Evolutionary conservation across 2,329 filamentous ascomycete genomes (phyloP).

Genomic region (Fusarium sp.): DNA sequence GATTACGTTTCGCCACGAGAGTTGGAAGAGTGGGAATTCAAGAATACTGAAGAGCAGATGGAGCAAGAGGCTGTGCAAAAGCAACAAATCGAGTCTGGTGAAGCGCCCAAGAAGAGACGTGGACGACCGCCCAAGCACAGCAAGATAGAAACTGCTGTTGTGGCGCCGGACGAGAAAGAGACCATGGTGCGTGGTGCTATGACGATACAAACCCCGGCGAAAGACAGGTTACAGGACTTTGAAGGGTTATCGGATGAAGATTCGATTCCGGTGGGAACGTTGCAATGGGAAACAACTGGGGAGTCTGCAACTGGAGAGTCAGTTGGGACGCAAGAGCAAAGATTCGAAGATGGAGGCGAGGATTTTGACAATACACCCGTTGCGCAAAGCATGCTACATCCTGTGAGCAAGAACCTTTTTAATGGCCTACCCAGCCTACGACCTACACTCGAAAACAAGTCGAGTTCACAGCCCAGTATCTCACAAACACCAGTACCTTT

Average conservation of each 20-base stretch:
- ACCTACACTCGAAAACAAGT: background rate
- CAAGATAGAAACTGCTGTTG: constrained; percentile 49
- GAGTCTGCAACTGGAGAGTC: constrained; percentile 13
- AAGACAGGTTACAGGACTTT: constrained; percentile 48
- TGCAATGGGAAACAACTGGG: constrained; percentile 39
- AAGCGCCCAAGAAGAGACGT: constrained; percentile 37
- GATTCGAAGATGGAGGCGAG: background rate
- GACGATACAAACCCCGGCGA: constrained; percentile 52
- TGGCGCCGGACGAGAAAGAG: constrained; percentile 41
- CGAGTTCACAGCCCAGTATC: background rate
- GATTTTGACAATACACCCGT: background rate
- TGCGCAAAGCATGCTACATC: background rate
- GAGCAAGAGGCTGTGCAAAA: constrained; percentile 53
- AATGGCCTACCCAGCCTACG: background rate
- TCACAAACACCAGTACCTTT: background rate
- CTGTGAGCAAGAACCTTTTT: background rate
- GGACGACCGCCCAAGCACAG: constrained; percentile 48
- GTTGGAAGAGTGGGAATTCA: constrained; percentile 68
- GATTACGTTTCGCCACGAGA: constrained; percentile 69
- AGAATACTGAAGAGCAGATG: constrained; percentile 55
- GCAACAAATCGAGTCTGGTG: constrained; percentile 42
- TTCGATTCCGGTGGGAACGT: constrained; percentile 45
- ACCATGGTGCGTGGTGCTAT: constrained; percentile 47
- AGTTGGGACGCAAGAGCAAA: constrained; percentile 5
- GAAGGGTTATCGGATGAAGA: constrained; percentile 48